Base-by-base conservation (phyloP, 208 protist species). In the Acanthamoeba divionensis region DNA sequence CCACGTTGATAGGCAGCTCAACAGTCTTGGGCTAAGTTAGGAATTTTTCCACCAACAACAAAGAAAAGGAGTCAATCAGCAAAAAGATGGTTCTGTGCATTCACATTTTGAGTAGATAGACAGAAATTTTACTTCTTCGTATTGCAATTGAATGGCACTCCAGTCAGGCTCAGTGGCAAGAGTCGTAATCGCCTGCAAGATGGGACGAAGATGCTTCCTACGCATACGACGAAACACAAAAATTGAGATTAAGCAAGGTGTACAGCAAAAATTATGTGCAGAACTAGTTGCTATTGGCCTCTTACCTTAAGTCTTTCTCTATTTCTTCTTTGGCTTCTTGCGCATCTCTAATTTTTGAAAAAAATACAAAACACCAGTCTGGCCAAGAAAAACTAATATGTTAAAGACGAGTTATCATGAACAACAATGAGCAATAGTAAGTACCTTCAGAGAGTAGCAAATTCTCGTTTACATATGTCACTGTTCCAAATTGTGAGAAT, bases 21-120 rank as follows among this genome's bases (percentile, higher is more conserved):
- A 83, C 13, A 13, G 73, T 83, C 73, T 83, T 83, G 73, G 73
- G 73, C n/a, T n/a, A n/a, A n/a, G n/a, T n/a, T n/a, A n/a, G n/a
- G n/a, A n/a, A n/a, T n/a, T n/a, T n/a, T n/a, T n/a, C n/a, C n/a
- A n/a, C n/a, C n/a, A n/a, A n/a, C n/a, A n/a, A n/a, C n/a, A n/a
- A n/a, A n/a, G n/a, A n/a, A n/a, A n/a, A n/a, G n/a, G n/a, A n/a
- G n/a, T n/a, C n/a, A n/a, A n/a, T n/a, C n/a, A n/a, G n/a, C n/a
- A n/a, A n/a, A n/a, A n/a, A n/a, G n/a, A n/a, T n/a, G n/a, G n/a
- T n/a, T n/a, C n/a, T n/a, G n/a, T n/a, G n/a, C n/a, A n/a, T n/a
- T n/a, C n/a, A n/a, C n/a, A n/a, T n/a, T n/a, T n/a, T n/a, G n/a
- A n/a, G n/a, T n/a, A n/a, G n/a, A n/a, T n/a, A n/a, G n/a, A n/a